Evolutionary conservation across 2,329 filamentous ascomycete species (phyloP), one percentile per base, ranked within the genome.

Genomic region (Amauroascus niger): DNA sequence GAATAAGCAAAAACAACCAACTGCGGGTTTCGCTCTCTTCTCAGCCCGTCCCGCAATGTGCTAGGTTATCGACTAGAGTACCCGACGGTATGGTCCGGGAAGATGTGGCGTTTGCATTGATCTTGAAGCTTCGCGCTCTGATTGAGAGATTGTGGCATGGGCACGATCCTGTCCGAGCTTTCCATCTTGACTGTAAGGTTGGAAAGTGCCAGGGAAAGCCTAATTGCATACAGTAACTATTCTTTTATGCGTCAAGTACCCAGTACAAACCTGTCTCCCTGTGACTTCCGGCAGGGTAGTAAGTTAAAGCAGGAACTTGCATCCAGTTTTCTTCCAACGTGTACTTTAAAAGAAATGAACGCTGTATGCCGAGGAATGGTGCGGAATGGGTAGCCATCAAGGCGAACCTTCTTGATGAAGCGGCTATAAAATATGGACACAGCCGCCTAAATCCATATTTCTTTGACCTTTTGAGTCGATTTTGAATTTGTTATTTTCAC

Each of bases 211-310:
- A 46, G 48, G 43, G 40, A 44, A 18, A 54, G 45, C 48, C 46
- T 54, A 49, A 49, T 45, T 47, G 52, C 52, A 52, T 50, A 52
- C 46, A 52, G 50, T 47, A n/a, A n/a, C n/a, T n/a, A 37, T 45
- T 35, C 44, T 53, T 49, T 56, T 41, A 56, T 54, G 55, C 55
- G 51, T 46, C 45, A 49, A 56, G 51, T 51, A 54, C 52, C 40
- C 51, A 22, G 35, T 48, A 56, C 48, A 55, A 46, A 48, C 46
- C 41, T 49, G 44, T 32, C 55, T 52, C 39, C 44, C 37, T 46
- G 52, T 52, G 55, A 52, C 41, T 39, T 52, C 24, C 40, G 41
- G 37, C 26, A 39, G 51, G 47, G 52, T 45, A 41, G 37, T 47
- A 45, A n/a, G n/a, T n/a, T n/a, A n/a, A 48, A 48, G 32, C 35